Evolutionary conservation across 352 stramenopile species (phyloP).

Genomic region (Phytophthora pluvialis): DNA sequence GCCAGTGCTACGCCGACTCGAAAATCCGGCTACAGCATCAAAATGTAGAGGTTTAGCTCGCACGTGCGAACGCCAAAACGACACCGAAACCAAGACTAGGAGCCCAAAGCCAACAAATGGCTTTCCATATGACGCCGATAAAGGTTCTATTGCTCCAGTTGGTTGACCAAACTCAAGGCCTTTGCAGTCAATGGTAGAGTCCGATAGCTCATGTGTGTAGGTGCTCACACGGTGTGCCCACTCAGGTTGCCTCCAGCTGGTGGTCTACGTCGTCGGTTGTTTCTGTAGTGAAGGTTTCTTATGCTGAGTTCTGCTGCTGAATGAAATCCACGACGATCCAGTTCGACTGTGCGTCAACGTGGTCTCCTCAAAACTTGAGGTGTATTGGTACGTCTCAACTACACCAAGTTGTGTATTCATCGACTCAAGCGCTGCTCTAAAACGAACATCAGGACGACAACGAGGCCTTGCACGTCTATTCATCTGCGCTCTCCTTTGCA

Average conservation of each 20-base stretch:
- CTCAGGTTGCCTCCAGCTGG: not conserved
- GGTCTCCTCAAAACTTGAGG: too few species aligned
- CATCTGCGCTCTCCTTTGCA: constrained; percentile 4
- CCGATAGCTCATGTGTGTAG: too few species aligned
- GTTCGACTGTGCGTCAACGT: not conserved
- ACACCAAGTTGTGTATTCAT: not conserved
- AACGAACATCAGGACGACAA: too few species aligned
- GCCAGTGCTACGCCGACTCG: not conserved
- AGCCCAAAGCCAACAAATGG: constrained; percentile 19
- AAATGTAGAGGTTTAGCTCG: constrained; percentile 11
- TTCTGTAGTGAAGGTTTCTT: not conserved
- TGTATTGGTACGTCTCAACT: too few species aligned
- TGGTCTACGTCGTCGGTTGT: too few species aligned
- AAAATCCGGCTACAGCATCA: constrained; percentile 10
- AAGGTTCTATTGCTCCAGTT: constrained; percentile 20
- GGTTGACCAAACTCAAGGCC: constrained; percentile 1
- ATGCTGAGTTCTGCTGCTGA: not conserved
- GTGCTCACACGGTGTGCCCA: not conserved
- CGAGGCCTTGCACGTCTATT: too few species aligned
- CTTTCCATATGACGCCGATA: constrained; percentile 22
- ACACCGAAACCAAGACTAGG: not conserved
- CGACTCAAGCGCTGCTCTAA: not conserved
- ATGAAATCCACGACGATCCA: not conserved
- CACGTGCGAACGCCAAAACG: constrained; percentile 8
- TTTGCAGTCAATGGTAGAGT: not conserved